phyloP scores from a whole-genome alignment of 148 eudicot species.

The Mesembryanthemum crystallinum region DNA sequence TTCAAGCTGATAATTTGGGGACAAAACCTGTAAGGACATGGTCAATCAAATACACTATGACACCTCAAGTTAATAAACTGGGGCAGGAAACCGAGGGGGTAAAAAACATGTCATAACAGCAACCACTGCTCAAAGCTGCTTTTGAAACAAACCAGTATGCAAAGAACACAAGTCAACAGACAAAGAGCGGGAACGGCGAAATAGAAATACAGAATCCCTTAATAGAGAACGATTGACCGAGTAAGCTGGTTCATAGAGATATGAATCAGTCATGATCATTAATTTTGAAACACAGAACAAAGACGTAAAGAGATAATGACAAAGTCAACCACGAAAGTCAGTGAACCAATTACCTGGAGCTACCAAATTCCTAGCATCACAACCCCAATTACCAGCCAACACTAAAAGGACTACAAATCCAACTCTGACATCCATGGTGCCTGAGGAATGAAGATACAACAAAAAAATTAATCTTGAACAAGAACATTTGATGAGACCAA shows the following conservation, averaged over 20 bases:
- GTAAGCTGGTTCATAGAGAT: too few relatives aligned
- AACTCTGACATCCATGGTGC: slow-evolving; percentile 41
- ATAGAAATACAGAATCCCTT: too few relatives aligned
- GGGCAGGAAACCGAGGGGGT: neutral
- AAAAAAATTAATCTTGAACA: slow-evolving; percentile 5
- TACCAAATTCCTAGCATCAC: slow-evolving; percentile 29
- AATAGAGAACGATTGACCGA: too few relatives aligned
- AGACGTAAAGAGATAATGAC: too few relatives aligned
- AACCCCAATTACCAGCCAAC: slow-evolving; percentile 28
- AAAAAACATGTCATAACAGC: neutral
- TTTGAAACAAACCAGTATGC: neutral
- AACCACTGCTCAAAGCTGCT: neutral
- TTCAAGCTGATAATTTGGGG: neutral
- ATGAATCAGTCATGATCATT: too few relatives aligned
- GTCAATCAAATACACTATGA: too few relatives aligned
- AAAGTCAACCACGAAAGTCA: too few relatives aligned
- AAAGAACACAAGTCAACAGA: too few relatives aligned
- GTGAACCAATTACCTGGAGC: slow-evolving; percentile 24
- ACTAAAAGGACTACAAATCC: slow-evolving; percentile 31
- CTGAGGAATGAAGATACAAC: slow-evolving; percentile 27
- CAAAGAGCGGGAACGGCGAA: too few relatives aligned
- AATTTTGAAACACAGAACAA: too few relatives aligned
- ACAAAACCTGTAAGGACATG: too few relatives aligned
- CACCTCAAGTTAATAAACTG: neutral
- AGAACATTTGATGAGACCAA: neutral